phyloP scores from a whole-genome alignment of 805 yeast genomes.

The Yamadazyma sp. region DNA sequence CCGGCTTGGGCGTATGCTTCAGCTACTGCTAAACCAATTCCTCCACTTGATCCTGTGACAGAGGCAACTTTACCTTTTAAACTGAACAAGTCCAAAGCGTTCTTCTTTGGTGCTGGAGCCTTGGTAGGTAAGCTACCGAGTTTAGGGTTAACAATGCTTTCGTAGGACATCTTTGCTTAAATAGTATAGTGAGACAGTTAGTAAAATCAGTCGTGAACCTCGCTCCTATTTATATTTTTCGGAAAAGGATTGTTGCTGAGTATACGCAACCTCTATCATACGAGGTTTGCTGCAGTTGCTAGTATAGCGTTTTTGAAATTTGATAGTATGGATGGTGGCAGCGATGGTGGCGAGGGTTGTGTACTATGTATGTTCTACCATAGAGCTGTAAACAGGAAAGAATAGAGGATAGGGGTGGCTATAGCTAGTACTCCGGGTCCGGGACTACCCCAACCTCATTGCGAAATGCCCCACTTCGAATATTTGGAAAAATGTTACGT shows the following conservation, averaged over 20 bases:
- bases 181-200: constrained; percentile 4
- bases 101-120: constrained; percentile 50
- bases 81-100: constrained; percentile 68
- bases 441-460: not conserved
- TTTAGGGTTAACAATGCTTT: constrained; percentile 23
- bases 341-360: too few relatives aligned
- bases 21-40: constrained; percentile 81
- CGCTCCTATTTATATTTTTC: constrained; percentile 5
- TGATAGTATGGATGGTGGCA: too few relatives aligned
- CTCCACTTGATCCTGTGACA: constrained; percentile 82
- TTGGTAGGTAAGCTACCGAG: constrained; percentile 50
- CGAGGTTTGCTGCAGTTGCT: too few relatives aligned
- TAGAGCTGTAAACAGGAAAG: too few relatives aligned
- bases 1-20: constrained; percentile 86
- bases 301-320: too few relatives aligned
- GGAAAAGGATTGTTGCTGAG: too few relatives aligned
- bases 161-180: constrained; percentile 15
- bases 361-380: too few relatives aligned
- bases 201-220: too few relatives aligned
- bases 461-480: constrained; percentile 3
- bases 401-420: too few relatives aligned
- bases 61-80: constrained; percentile 81
- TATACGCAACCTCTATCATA: too few relatives aligned
- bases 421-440: not conserved
- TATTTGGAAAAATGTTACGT: too few relatives aligned